Conservation (phyloP, 495 filamentous ascomycete species). For the Daldinia vernicosa region DNA sequence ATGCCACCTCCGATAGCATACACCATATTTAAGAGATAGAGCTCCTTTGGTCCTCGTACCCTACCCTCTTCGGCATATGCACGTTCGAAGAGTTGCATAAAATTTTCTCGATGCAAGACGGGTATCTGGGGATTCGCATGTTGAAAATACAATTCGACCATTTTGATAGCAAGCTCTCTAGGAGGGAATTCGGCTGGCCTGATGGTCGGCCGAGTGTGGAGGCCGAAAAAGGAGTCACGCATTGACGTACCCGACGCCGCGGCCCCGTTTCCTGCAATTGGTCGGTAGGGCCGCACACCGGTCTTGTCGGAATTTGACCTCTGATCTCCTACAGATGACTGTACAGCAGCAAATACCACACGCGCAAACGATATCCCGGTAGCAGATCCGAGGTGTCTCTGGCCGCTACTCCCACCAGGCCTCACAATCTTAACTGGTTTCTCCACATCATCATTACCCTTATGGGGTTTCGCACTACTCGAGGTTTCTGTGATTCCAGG, state of each 20-base stretch:
- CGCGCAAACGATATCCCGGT: conserved; percentile 94
- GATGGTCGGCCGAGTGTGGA: conserved; percentile 89
- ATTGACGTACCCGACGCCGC: conserved; percentile 71
- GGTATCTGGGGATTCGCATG: conserved; percentile 96
- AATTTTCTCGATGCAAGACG: conserved; percentile 86
- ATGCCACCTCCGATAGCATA: conserved; percentile 96
- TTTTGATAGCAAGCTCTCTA: conserved; percentile 70
- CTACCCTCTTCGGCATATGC: conserved; percentile 76
- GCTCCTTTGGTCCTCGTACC: conserved; percentile 78
- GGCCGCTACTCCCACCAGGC: conserved; percentile 78
- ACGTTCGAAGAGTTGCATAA: conserved; percentile 81
- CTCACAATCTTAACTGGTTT: conserved; percentile 78
- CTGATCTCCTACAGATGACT: conserved; percentile 81
- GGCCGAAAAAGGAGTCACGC: conserved; percentile 93
- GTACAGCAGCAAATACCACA: conserved; percentile 93
- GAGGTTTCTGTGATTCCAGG: conserved; percentile 42
- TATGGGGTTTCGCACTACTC: conserved; percentile 48
- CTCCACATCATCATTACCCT: conserved; percentile 65
- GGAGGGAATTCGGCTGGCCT: conserved; percentile 86
- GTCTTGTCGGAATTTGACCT: conserved; percentile 63
- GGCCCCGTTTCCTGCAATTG: conserved; percentile 45
- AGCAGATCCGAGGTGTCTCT: conserved; percentile 82
- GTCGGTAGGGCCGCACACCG: conserved; percentile 55
- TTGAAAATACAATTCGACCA: conserved; percentile 90
- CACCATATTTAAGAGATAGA: conserved; percentile 96